A percentile compares a stretch with the other conserved stretches of the same genome.
These are phyloP conservation scores for Apiospora marii DNA, from an alignment of 2,329 filamentous ascomycete genomes.

Conservation along the genomic window DNA sequence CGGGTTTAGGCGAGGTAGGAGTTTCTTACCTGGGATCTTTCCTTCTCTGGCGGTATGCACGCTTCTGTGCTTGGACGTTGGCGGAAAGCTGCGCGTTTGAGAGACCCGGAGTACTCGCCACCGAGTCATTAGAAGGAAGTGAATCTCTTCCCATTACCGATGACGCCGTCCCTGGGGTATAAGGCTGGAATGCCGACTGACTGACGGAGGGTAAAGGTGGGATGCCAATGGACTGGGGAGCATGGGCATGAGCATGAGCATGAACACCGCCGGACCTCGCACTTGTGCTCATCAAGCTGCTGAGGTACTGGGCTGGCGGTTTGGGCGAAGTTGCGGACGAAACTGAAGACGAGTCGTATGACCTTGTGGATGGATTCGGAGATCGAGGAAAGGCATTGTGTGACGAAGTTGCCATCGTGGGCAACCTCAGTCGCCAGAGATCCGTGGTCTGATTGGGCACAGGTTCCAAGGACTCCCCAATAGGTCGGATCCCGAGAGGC, in stretches of 20 bases:
- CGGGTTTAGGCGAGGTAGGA: conserved; percentile 50
- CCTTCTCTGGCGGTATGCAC: conserved; percentile 91
- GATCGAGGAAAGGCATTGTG: conserved; percentile 68
- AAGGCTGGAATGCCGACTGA: conserved; percentile 57
- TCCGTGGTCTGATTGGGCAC: conserved; percentile 45
- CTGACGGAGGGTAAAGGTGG: conserved; percentile 57
- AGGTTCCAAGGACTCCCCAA: conserved; percentile 49
- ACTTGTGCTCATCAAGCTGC: conserved; percentile 60
- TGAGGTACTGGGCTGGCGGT: conserved; percentile 59
- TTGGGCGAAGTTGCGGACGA: conserved; percentile 68
- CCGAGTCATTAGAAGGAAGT: conserved; percentile 65
- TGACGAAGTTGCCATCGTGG: conserved; percentile 61
- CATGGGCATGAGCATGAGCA: conserved; percentile 42
- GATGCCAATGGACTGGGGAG: conserved; percentile 62
- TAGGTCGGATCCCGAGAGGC: conserved; percentile 46
- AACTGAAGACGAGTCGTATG: conserved; percentile 70
- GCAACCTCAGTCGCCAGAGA: conserved; percentile 43
- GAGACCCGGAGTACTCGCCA: conserved; percentile 60
- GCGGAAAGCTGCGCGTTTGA: conserved; percentile 50
- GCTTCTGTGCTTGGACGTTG: conserved; percentile 78
- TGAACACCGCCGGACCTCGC: conserved; percentile 57
- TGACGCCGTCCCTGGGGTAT: conserved; percentile 57
- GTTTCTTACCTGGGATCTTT: conserved; percentile 78
- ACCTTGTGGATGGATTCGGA: conserved; percentile 66
- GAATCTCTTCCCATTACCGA: conserved; percentile 66